phyloP scores from a whole-genome alignment of 768 basidiomycete species.

The Tulasnella sp. region DNA sequence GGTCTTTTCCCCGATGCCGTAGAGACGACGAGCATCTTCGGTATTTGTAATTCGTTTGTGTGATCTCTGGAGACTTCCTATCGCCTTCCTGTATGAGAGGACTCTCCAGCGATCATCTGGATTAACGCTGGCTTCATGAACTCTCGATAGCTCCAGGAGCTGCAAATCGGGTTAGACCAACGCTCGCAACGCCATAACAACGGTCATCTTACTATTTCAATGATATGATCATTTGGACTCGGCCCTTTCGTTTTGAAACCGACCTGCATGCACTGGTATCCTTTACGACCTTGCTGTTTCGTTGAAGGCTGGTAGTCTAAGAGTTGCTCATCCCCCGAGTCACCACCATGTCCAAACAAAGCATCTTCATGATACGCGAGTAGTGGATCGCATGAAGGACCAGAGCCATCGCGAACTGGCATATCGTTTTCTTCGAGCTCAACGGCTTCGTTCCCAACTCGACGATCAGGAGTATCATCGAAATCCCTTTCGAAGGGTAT shows the following conservation, averaged over 20 bases:
- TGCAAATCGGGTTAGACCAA: constrained; percentile 34
- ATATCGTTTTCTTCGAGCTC: background rate
- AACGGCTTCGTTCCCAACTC: background rate
- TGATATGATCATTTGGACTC: constrained; percentile 63
- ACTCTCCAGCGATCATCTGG: constrained; percentile 67
- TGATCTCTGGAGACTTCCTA: constrained; percentile 54
- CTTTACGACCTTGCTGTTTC: constrained; percentile 2
- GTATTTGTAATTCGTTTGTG: constrained; percentile 55
- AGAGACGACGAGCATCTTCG: constrained; percentile 57
- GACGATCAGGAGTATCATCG: constrained; percentile 19
- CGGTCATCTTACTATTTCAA: constrained; percentile 56
- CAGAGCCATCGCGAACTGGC: background rate
- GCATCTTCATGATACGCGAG: constrained; percentile 10
- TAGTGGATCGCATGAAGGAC: constrained; percentile 11
- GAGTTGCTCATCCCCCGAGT: background rate
- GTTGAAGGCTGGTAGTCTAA: background rate
- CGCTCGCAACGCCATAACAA: background rate
- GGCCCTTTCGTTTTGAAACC: background rate
- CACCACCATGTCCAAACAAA: constrained; percentile 15
- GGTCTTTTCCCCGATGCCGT: constrained; percentile 71
- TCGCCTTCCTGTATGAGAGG: constrained; percentile 61
- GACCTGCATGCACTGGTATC: constrained; percentile 22
- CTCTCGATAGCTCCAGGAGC: constrained; percentile 61
- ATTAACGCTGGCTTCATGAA: constrained; percentile 59
- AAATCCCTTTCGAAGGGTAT: background rate